Conservation (phyloP, 257 asterid species). For the Capsicum pubescens region DNA sequence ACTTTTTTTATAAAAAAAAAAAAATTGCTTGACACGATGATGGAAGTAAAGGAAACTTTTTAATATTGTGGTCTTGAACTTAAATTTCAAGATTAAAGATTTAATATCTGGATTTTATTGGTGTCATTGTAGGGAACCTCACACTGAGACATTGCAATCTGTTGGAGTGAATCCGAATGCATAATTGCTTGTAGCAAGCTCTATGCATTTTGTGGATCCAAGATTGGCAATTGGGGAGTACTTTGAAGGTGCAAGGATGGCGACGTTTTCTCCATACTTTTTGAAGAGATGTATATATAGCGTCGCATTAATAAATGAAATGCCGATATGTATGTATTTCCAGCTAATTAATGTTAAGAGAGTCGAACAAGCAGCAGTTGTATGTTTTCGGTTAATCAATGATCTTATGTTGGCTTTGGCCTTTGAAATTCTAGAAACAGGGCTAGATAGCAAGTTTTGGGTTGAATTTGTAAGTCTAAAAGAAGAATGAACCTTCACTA, state of each 20-base stretch:
- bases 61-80: no score
- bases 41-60: no score
- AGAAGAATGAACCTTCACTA: background rate
- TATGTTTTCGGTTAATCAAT: background rate
- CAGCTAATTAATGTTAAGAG: background rate
- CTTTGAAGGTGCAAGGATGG: background rate
- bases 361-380: background rate
- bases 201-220: background rate
- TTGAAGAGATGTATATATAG: background rate
- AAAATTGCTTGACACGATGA: no score
- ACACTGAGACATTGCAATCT: constrained; percentile 33
- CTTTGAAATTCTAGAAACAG: background rate
- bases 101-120: background rate
- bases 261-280: background rate
- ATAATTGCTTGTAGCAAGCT: background rate
- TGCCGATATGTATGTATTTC: background rate
- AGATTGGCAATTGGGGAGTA: background rate
- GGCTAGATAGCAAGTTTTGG: background rate
- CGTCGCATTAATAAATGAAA: background rate
- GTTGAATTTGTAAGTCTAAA: background rate
- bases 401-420: background rate
- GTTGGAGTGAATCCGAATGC: constrained; percentile 44
- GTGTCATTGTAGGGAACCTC: constrained; percentile 32
- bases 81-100: no score
- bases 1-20: no score